A percentile compares a stretch with the other conserved stretches of the same genome.
These are phyloP conservation scores for Colletotrichum sojae DNA, from an alignment of 2,329 filamentous ascomycete genomes.

Conservation along the genomic window DNA sequence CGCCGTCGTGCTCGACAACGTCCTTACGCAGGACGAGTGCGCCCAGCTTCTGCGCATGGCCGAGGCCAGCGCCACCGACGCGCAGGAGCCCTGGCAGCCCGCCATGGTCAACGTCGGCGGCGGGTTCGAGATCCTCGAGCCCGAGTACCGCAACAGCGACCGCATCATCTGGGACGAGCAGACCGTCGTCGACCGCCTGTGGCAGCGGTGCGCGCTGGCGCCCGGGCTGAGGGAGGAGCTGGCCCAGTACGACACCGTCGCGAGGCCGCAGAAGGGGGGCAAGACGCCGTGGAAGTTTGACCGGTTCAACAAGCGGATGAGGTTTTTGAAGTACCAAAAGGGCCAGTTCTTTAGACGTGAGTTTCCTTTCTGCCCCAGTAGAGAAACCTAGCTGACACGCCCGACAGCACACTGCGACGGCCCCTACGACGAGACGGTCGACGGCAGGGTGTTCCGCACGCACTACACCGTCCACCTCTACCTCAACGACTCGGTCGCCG, in stretches of 20 bases:
- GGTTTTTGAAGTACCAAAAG: constrained; percentile 80
- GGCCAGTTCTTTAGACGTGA: constrained; percentile 80
- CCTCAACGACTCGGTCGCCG: constrained; percentile 63
- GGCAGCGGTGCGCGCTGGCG: constrained; percentile 67
- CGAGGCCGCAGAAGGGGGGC: constrained; percentile 29
- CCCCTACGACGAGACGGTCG: constrained; percentile 66
- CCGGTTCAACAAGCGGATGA: constrained; percentile 78
- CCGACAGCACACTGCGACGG: constrained; percentile 76
- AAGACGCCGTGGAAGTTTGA: constrained; percentile 56
- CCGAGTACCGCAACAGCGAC: constrained; percentile 77
- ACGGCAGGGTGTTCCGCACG: constrained; percentile 60
- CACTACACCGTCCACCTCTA: constrained; percentile 71
- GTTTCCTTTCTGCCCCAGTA: constrained; percentile 42
- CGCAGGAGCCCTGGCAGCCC: constrained; percentile 69
- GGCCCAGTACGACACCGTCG: constrained; percentile 48
- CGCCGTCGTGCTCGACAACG: constrained; percentile 73
- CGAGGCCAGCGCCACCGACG: constrained; percentile 66
- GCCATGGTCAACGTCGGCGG: constrained; percentile 78
- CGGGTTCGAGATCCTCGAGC: constrained; percentile 70
- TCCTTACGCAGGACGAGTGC: constrained; percentile 72
- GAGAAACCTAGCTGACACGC: not conserved
- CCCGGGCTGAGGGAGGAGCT: constrained; percentile 59
- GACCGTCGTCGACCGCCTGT: constrained; percentile 73
- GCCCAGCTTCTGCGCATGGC: constrained; percentile 63
- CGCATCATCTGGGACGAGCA: constrained; percentile 82